phyloP scores from a whole-genome alignment of 176 grass and related monocot species.

The Dactylis glomerata region DNA sequence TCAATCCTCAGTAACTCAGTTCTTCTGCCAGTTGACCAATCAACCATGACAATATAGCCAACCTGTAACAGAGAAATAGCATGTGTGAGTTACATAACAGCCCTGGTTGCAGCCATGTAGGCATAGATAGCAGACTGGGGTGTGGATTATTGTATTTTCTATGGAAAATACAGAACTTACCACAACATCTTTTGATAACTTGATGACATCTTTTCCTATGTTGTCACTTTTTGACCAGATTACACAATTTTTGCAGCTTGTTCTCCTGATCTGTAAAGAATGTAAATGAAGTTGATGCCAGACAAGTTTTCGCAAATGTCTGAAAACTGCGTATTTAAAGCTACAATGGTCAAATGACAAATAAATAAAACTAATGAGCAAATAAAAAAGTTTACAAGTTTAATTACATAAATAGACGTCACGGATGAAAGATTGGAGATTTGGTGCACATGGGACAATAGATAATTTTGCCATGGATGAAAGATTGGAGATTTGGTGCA shows the following conservation, averaged over 20 bases:
- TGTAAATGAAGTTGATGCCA: neutral
- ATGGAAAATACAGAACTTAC: slow-evolving; percentile 31
- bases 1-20: slow-evolving; percentile 66
- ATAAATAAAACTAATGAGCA: neutral
- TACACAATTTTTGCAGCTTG: slow-evolving; percentile 65
- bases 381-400: neutral
- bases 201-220: slow-evolving; percentile 55
- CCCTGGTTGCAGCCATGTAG: neutral
- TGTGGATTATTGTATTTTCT: neutral
- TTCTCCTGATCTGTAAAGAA: slow-evolving; percentile 55
- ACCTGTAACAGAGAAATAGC: slow-evolving; percentile 40
- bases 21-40: slow-evolving; percentile 51
- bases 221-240: slow-evolving; percentile 82
- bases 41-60: slow-evolving; percentile 95
- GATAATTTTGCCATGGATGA: neutral
- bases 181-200: slow-evolving; percentile 53
- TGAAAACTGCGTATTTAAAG: neutral
- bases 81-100: neutral
- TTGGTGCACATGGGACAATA: no score
- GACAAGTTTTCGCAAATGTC: neutral
- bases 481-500: no score
- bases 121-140: neutral
- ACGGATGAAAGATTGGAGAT: no score
- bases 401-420: neutral
- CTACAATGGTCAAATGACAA: neutral